Percentiles rank a stretch among this genome's conserved stretches.
phyloP scores from a whole-genome alignment of 2,329 filamentous ascomycete genomes.

The Cladosporium sp. region DNA sequence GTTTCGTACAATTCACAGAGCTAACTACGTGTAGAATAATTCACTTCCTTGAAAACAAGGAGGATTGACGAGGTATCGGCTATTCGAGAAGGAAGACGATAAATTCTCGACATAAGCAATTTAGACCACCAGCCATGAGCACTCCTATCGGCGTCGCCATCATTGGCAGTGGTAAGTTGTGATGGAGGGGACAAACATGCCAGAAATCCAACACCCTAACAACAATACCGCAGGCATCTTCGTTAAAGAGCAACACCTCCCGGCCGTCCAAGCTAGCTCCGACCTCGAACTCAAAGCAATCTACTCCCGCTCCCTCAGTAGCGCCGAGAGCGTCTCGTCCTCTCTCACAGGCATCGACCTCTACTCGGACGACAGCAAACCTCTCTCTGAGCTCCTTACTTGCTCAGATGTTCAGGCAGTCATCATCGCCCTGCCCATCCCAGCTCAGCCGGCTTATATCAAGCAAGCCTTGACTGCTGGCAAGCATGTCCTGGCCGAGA shows the following conservation, averaged over 20 bases:
- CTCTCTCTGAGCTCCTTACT: conserved; percentile 35
- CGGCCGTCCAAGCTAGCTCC: conserved; percentile 54
- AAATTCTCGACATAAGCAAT: background rate
- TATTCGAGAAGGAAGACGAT: background rate
- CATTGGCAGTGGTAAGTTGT: conserved; percentile 50
- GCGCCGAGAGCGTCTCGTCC: conserved; percentile 48
- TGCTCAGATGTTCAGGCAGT: conserved; percentile 46
- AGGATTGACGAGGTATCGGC: background rate
- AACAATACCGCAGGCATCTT: conserved; percentile 47
- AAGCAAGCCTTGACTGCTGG: conserved; percentile 45
- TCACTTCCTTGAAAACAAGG: too few relatives aligned
- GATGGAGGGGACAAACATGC: background rate
- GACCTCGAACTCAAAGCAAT: conserved; percentile 57
- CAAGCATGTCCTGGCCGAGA: conserved; percentile 56
- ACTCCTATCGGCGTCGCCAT: conserved; percentile 53
- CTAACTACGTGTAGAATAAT: background rate
- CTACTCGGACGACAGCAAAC: conserved; percentile 54
- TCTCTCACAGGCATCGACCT: conserved; percentile 41
- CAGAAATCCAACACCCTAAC: background rate
- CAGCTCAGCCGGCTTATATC: conserved; percentile 44
- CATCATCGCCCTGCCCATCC: conserved; percentile 48
- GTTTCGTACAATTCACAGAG: background rate
- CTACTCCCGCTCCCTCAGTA: conserved; percentile 60
- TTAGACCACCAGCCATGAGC: conserved; percentile 16
- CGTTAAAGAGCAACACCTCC: conserved; percentile 56